A percentile compares a stretch with the other conserved stretches of the same genome.
phyloP scores from a whole-genome alignment of 805 yeast species.

The Lipomyces sp. region DNA sequence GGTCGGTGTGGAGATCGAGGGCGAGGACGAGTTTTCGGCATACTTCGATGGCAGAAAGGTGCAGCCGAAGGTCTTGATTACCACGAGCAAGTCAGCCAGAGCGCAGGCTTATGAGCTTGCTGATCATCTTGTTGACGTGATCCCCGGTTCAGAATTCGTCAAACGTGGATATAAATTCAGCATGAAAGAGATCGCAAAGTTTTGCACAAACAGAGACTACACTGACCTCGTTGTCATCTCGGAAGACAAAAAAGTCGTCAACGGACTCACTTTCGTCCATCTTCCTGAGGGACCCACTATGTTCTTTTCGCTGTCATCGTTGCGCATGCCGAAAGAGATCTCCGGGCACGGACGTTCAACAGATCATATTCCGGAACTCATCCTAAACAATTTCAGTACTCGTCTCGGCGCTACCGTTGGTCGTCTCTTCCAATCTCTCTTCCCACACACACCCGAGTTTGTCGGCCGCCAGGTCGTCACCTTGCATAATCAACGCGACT shows the following conservation, averaged over 20 bases:
- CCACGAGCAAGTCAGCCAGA: constrained; percentile 84
- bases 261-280: constrained; percentile 89
- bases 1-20: constrained; percentile 47
- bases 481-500: constrained; percentile 93
- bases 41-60: constrained; percentile 52
- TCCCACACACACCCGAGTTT: constrained; percentile 90
- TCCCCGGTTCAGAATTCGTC: constrained; percentile 83
- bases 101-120: constrained; percentile 89
- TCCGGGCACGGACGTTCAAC: constrained; percentile 89
- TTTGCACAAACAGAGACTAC: constrained; percentile 76
- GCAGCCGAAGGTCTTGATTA: constrained; percentile 82
- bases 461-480: constrained; percentile 96
- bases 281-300: constrained; percentile 94
- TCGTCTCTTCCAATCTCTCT: constrained; percentile 81
- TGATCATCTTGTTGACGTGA: constrained; percentile 72
- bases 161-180: constrained; percentile 81
- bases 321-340: constrained; percentile 70
- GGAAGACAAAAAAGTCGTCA: constrained; percentile 89
- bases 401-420: constrained; percentile 93
- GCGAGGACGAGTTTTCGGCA: constrained; percentile 51
- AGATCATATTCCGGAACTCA: constrained; percentile 84
- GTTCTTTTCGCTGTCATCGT: constrained; percentile 79
- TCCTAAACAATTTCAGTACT: constrained; percentile 88
- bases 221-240: constrained; percentile 87
- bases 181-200: constrained; percentile 82